Evolutionary conservation across 768 basidiomycete genomes (phyloP), one percentile per base, ranked within the genome.

Genomic region (Hortiboletus campestris): DNA sequence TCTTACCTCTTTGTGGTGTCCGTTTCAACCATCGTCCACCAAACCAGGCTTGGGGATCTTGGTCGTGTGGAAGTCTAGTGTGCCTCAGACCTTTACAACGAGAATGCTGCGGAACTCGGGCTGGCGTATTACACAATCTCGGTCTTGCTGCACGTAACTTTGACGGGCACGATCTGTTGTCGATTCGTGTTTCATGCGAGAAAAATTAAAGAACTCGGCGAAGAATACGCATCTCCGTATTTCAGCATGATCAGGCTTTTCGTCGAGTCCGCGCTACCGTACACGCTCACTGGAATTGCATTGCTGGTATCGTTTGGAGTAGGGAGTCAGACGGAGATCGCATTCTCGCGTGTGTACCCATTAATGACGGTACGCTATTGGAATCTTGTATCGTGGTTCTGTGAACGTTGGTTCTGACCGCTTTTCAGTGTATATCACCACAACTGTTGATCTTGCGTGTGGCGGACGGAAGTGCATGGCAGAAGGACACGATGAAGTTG

Each of bases 211-310:
- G 38, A 45, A 19, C 62, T 63, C 3, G 57, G 57, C 2, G 3
- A 20, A 16, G 39, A 57, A 22, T 40, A 41, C 4, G 50, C 57
- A 4, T 53, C 45, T 9, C 17, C 31, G 6, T 63, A 62, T 46
- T 49, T 57, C 32, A 32, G 19, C 14, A 28, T 59, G 4, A n/a
- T 32, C 2, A 31, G 29, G 12, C 28, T 63, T 20, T 7, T 59
- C 10, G 28, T 62, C 46, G 60, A 62, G 45, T 59, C 51, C 2
- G n/a, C 46, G 34, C 20, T 62, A 20, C 63, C 63, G n/a, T 46
- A 38, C 12, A 57, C 53, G 12, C 25, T 59, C 16, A 41, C 50
- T 13, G 61, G 61, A 4, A 49, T 57, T 14, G 43, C 44, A 10
- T 52, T 55, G 29, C 11, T 51, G 22, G 19, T 57, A 11, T 41